Conservation (phyloP, 768 basidiomycete species). For the Cyclocybe cylindracea region DNA sequence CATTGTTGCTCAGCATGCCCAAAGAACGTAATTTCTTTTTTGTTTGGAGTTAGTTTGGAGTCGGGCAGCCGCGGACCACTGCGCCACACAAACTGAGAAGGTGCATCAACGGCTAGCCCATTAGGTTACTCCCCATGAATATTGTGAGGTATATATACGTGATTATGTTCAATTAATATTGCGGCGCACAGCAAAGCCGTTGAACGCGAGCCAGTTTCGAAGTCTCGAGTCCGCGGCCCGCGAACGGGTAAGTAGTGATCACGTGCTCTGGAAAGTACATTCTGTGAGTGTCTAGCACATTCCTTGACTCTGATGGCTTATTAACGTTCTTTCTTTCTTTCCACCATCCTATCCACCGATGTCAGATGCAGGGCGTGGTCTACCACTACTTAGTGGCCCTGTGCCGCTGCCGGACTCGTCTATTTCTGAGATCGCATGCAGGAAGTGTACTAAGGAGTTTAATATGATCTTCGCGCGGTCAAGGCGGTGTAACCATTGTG, state of each 20-base stretch:
- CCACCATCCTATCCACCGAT: conserved; percentile 11
- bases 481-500: conserved; percentile 74
- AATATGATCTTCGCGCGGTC: conserved; percentile 63
- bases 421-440: conserved; percentile 43
- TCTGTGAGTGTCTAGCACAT: conserved; percentile 23
- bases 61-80: too few species aligned
- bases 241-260: background rate
- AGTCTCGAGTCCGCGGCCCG: background rate
- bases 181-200: too few species aligned
- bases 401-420: conserved; percentile 39
- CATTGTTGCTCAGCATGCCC: too few species aligned
- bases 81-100: too few species aligned
- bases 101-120: too few species aligned
- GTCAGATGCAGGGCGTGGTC: conserved; percentile 39
- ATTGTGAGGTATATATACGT: too few species aligned
- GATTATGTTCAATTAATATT: too few species aligned
- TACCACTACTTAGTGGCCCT: conserved; percentile 74
- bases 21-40: too few species aligned
- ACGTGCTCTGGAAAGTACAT: conserved; percentile 2
- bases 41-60: too few species aligned
- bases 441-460: conserved; percentile 78
- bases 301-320: conserved; percentile 17
- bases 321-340: conserved; percentile 12
- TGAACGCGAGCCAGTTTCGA: background rate
- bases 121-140: too few species aligned